Conservation (phyloP, 345 rosid species). For the Hibiscus mutabilis region DNA sequence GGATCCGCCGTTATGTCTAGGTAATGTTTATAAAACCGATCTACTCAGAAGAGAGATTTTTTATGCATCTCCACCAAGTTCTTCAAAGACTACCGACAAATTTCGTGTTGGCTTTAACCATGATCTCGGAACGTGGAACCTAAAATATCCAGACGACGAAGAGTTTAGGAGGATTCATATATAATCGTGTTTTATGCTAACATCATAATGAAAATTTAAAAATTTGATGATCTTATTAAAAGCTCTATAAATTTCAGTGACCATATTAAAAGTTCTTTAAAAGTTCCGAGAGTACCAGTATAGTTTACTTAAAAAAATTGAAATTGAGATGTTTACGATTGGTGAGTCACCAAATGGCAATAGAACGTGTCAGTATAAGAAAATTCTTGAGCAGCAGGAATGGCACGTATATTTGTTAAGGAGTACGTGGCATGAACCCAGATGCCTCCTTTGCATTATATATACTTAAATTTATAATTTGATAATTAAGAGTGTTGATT, state of each 20-base stretch:
- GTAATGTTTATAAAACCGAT: conserved; percentile 17
- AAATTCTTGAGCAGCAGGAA: too few relatives aligned
- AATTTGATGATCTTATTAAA: too few relatives aligned
- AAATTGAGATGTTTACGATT: not conserved
- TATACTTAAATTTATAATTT: not conserved
- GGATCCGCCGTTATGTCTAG: too few relatives aligned
- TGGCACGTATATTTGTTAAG: not conserved
- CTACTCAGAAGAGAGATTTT: conserved; percentile 60
- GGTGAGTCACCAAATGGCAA: not conserved
- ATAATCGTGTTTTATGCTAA: too few relatives aligned
- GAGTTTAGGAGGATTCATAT: not conserved
- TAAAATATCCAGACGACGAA: conserved; percentile 2
- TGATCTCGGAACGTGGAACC: conserved; percentile 84
- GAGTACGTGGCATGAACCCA: not conserved
- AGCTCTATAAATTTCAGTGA: too few relatives aligned
- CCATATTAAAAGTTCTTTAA: too few relatives aligned
- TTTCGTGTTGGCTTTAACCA: conserved; percentile 66
- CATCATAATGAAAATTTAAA: too few relatives aligned
- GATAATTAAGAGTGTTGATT: too few relatives aligned
- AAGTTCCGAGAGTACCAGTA: too few relatives aligned
- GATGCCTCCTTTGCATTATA: not conserved
- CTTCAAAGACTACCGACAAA: conserved; percentile 75
- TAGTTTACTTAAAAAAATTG: too few relatives aligned
- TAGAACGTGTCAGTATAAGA: not conserved
- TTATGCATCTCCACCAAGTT: conserved; percentile 82